Conservation (phyloP, 225 moss, liverwort and hornwort species). For the Sphagnum tenellum region DNA sequence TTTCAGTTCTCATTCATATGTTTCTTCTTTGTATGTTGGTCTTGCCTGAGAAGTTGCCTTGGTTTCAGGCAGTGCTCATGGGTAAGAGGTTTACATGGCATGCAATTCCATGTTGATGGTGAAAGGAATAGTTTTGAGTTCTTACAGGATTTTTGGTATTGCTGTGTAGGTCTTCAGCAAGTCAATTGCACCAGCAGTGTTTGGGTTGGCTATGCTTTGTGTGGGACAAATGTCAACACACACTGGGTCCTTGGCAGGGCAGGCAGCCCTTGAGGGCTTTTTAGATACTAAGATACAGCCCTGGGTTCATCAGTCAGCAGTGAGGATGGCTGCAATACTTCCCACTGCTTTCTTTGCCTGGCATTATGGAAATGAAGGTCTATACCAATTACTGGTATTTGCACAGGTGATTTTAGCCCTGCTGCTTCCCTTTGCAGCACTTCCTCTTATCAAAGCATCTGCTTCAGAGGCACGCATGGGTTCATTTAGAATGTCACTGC, state of each 20-base stretch:
- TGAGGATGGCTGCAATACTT: conserved; percentile 54
- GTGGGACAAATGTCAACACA: conserved; percentile 68
- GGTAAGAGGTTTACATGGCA: no score
- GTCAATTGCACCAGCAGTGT: conserved; percentile 54
- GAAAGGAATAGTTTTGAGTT: no score
- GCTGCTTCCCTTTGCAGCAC: conserved; percentile 72
- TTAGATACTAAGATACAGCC: conserved; percentile 50
- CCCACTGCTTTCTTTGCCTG: conserved; percentile 59
- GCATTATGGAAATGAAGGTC: conserved; percentile 68
- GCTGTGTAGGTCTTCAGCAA: conserved; percentile 59
- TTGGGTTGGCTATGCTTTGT: conserved; percentile 64
- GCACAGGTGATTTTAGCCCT: conserved; percentile 71
- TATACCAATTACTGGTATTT: conserved; percentile 61
- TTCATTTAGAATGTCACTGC: conserved; percentile 45
- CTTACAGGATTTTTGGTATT: no score
- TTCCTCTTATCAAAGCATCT: conserved; percentile 76
- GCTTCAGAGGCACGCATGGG: conserved; percentile 82
- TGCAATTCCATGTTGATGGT: no score
- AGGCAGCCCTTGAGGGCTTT: conserved; percentile 62
- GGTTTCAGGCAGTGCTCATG: no score
- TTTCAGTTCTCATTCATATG: no score
- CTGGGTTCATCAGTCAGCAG: conserved; percentile 61
- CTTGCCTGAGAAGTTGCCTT: no score
- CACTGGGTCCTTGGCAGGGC: conserved; percentile 66
- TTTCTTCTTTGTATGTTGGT: no score